Conservation (phyloP, 805 yeast species). For the Sugiyamaella boreocaroliniensis region DNA sequence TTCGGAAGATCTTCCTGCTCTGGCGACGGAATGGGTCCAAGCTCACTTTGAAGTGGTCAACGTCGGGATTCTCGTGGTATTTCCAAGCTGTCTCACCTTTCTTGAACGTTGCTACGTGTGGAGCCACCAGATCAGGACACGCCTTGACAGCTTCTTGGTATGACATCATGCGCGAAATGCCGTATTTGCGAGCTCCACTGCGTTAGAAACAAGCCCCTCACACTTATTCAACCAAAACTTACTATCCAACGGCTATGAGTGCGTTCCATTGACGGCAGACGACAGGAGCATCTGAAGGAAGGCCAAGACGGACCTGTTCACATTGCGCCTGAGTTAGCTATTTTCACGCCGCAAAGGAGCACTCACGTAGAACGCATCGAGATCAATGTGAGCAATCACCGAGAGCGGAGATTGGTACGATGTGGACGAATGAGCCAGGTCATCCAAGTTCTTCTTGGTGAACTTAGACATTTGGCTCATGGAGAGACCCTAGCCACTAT, state of each 20-base stretch:
- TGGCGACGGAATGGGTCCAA: slow-evolving; percentile 89
- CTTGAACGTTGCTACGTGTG: slow-evolving; percentile 90
- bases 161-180: slow-evolving; percentile 72
- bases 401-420: slow-evolving; percentile 65
- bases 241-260: slow-evolving; percentile 68
- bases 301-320: slow-evolving; percentile 68
- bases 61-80: slow-evolving; percentile 49
- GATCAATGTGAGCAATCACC: slow-evolving; percentile 77
- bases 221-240: neutral
- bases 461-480: slow-evolving; percentile 11
- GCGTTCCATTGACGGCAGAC: slow-evolving; percentile 93
- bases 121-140: slow-evolving; percentile 69
- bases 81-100: slow-evolving; percentile 83
- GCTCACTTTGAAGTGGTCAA: slow-evolving; percentile 70
- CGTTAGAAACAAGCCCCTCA: slow-evolving; percentile 28
- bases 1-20: slow-evolving; percentile 65
- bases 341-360: neutral
- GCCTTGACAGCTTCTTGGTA: slow-evolving; percentile 60
- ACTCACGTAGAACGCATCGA: slow-evolving; percentile 80
- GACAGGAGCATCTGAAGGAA: slow-evolving; percentile 66
- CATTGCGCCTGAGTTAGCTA: slow-evolving; percentile 52
- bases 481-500: neutral
- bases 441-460: slow-evolving; percentile 17
- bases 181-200: slow-evolving; percentile 81
- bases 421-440: slow-evolving; percentile 18